Conservation (phyloP, 257 asterid species). For the Fraxinus anomala region DNA sequence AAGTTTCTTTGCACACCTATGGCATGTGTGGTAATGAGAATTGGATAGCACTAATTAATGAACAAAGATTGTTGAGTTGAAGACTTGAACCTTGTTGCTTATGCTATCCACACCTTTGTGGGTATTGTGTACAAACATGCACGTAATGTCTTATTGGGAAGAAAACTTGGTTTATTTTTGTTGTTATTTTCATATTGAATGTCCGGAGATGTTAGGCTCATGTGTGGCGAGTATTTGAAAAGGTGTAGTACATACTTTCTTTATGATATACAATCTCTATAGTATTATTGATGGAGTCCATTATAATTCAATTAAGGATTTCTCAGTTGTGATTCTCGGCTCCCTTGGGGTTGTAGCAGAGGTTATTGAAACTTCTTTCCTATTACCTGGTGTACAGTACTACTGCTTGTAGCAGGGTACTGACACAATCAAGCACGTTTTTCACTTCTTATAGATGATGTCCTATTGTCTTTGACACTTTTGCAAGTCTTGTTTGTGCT, state of each 20-base stretch:
- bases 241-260: neutral
- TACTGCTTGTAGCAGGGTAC: too few species aligned
- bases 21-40: neutral
- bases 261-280: neutral
- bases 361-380: too few species aligned
- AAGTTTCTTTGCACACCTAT: neutral
- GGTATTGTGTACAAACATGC: neutral
- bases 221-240: neutral
- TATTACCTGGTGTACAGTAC: too few species aligned
- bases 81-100: neutral
- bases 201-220: neutral
- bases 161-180: neutral
- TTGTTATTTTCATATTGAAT: neutral
- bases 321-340: too few species aligned
- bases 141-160: neutral
- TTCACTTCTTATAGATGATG: too few species aligned
- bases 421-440: too few species aligned
- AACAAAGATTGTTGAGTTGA: too few species aligned
- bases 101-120: neutral
- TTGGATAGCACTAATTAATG: neutral
- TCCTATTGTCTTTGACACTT: too few species aligned
- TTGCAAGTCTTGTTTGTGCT: neutral
- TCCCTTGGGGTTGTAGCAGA: too few species aligned
- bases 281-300: too few species aligned
- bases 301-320: too few species aligned